Evolutionary conservation across 208 protist species (phyloP).

Genomic region (Trypanosoma avium): DNA sequence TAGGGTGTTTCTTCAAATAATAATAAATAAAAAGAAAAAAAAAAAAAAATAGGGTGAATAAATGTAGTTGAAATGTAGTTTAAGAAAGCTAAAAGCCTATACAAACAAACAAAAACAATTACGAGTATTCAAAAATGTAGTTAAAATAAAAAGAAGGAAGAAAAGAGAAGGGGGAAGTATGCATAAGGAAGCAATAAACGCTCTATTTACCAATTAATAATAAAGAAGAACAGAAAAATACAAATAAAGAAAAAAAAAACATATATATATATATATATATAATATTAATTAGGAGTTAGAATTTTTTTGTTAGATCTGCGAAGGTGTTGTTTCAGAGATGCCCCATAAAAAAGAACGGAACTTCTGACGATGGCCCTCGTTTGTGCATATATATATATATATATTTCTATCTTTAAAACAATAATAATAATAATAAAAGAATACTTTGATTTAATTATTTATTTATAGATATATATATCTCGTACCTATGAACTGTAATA

Average conservation of each 20-base stretch:
- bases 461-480: constrained; percentile 13
- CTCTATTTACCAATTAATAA: too few species aligned
- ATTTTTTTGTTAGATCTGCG: not conserved
- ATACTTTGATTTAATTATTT: constrained; percentile 8
- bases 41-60: too few species aligned
- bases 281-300: not conserved
- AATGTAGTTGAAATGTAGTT: too few species aligned
- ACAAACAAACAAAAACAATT: too few species aligned
- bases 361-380: constrained; percentile 14
- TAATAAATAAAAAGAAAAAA: too few species aligned
- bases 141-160: too few species aligned
- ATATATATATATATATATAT: not conserved
- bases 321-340: constrained; percentile 17
- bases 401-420: not conserved
- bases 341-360: not conserved
- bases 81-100: too few species aligned
- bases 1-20: too few species aligned
- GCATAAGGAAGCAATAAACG: too few species aligned
- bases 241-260: not conserved
- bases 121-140: too few species aligned
- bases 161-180: too few species aligned
- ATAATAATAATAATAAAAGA: not conserved
- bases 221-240: too few species aligned
- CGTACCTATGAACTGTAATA: not conserved
- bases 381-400: not conserved